Evolutionary conservation across 495 filamentous ascomycete genomes (phyloP).

Genomic region (Collariella sp.): DNA sequence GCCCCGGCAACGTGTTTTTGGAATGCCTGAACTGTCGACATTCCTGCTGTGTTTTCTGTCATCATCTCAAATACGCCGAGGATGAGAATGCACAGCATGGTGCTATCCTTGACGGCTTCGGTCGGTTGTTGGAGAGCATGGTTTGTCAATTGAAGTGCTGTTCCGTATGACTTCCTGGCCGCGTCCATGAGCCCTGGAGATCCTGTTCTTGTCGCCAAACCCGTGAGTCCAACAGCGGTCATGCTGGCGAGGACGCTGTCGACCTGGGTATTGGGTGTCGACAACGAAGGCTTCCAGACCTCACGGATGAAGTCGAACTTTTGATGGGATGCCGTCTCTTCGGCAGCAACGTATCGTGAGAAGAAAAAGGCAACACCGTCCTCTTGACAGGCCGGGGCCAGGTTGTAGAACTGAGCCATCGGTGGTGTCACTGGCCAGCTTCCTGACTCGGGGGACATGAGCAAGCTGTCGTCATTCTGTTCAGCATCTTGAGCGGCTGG

Average conservation of each 20-base stretch:
- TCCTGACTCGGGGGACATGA: constrained; percentile 30
- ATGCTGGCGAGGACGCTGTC: constrained; percentile 35
- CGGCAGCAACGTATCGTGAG: constrained; percentile 29
- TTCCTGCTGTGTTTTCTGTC: constrained; percentile 36
- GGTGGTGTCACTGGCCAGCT: constrained; percentile 30
- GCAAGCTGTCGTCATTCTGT: constrained; percentile 19
- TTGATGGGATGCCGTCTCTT: constrained; percentile 32
- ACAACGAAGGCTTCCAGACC: constrained; percentile 28
- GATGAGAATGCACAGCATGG: constrained; percentile 53
- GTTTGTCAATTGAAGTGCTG: constrained; percentile 41
- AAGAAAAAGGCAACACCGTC: constrained; percentile 34
- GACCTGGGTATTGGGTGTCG: constrained; percentile 21
- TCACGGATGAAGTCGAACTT: constrained; percentile 36
- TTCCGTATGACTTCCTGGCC: constrained; percentile 41
- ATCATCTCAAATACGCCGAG: constrained; percentile 52
- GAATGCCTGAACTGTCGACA: constrained; percentile 43
- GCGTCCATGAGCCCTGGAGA: constrained; percentile 34
- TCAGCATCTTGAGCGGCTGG: constrained; percentile 8
- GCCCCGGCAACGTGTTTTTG: constrained; percentile 54
- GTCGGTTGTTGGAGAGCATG: constrained; percentile 44
- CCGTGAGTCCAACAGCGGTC: constrained; percentile 43
- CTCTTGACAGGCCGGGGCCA: constrained; percentile 27
- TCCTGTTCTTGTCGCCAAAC: constrained; percentile 36
- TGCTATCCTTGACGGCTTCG: constrained; percentile 52
- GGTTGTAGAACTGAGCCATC: constrained; percentile 25